Base-by-base conservation (phyloP, 192 early-diverging fungal species). In the Coemansia sp. region DNA sequence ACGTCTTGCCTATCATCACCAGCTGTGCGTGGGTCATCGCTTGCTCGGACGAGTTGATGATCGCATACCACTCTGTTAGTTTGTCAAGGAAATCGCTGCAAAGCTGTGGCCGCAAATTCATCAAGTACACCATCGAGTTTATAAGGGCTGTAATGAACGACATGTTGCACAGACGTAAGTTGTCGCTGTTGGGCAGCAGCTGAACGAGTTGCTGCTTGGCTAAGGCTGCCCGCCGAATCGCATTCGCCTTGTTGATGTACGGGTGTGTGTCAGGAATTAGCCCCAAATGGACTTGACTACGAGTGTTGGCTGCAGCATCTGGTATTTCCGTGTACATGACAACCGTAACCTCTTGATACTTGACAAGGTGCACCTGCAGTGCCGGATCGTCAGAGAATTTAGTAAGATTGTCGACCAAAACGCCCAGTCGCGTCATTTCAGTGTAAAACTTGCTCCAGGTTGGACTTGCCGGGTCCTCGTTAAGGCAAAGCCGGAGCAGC, bases 51-150 rank as follows among this genome's bases (percentile, higher is more conserved):
- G 66, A 65, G 55, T 77, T 69, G 33, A 58, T 59, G 21, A 58
- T 29, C 3, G 48, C 73, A 37, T 65, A 69, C 73, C 73, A 77
- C 21, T 69, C 62, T 3, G 57, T 65, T 5, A 77, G 58, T 30
- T 39, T 51, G 0, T 52, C 66, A 10, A 68, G 42, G 2, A 65
- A 34, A 30, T 60, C 46, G 32, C 29, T 26, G 48, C 65, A 68
- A 17, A 77, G 65, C 66, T 77, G 73, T 15, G 73, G 58, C 18
- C 73, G 57, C 58, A 77, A 50, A 32, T 51, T 69, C 66, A 77
- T 68, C 53, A 77, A 33, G 27, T 69, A 69, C 13, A 77, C 55
- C 10, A 69, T 49, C 5, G 73, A 77, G 51, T 53, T 77, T 30
- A 77, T 40, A 10, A 69, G 56, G 3, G 62, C 73, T 1, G 73